Percentiles rank a stretch among this genome's conserved stretches.
These are phyloP conservation scores for Polyporus tsugae DNA, from an alignment of 1,284 basidiomycete species.

Conservation along the genomic window DNA sequence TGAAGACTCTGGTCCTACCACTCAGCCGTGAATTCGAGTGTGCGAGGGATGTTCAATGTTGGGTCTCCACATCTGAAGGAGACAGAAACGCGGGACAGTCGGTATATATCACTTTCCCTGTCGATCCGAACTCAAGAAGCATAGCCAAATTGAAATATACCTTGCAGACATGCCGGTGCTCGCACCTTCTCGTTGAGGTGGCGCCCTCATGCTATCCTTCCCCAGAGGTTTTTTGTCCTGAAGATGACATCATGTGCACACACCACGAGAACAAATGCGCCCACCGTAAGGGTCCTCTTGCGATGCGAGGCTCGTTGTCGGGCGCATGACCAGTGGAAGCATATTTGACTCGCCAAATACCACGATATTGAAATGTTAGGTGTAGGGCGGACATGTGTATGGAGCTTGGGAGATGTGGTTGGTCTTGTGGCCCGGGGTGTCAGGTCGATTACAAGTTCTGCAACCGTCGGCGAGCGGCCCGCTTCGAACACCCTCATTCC, in stretches of 20 bases:
- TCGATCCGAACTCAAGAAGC: conserved; percentile 1
- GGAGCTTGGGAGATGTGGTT: neutral
- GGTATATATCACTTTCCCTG: neutral
- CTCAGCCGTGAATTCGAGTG: conserved; percentile 21
- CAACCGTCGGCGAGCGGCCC: neutral
- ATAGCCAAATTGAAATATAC: conserved; percentile 1
- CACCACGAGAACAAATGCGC: neutral
- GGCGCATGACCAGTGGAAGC: neutral
- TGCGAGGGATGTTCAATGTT: neutral
- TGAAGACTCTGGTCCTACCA: conserved; percentile 37
- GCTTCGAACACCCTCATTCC: neutral
- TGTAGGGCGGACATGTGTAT: neutral
- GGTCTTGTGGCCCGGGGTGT: neutral
- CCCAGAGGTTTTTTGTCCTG: neutral
- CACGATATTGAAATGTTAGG: neutral
- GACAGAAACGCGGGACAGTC: neutral
- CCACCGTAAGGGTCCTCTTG: neutral
- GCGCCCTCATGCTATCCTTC: neutral
- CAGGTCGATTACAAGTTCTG: neutral
- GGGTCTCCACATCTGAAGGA: neutral
- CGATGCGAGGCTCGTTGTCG: neutral
- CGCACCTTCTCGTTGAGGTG: neutral
- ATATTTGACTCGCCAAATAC: neutral
- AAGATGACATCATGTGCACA: neutral
- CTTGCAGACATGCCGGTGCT: neutral